phyloP scores from a whole-genome alignment of 2,329 filamentous ascomycete genomes.

The Hyphodiscus sp. region DNA sequence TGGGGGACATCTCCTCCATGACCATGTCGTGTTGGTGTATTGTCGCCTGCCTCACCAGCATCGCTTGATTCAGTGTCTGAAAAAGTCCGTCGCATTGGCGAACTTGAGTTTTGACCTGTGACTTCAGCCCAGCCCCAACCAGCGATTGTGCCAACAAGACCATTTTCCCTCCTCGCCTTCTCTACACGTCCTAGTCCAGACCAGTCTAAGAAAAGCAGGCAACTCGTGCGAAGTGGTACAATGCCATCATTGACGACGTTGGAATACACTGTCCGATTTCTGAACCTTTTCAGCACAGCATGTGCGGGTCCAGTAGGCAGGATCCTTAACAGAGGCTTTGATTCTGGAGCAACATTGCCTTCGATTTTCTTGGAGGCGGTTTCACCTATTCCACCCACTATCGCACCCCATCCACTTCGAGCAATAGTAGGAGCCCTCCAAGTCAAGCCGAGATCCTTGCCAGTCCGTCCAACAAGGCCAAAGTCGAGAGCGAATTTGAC shows the following conservation, averaged over 20 bases:
- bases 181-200: constrained; percentile 87
- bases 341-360: constrained; percentile 62
- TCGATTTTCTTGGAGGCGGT: constrained; percentile 54
- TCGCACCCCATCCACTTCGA: constrained; percentile 78
- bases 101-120: constrained; percentile 55
- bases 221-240: constrained; percentile 89
- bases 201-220: constrained; percentile 95
- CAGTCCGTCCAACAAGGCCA: constrained; percentile 90
- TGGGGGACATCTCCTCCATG: constrained; percentile 57
- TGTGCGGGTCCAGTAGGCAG: constrained; percentile 89
- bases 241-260: constrained; percentile 98
- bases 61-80: constrained; percentile 19
- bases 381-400: constrained; percentile 75
- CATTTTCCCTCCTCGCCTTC: constrained; percentile 87
- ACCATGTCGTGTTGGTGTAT: constrained; percentile 37
- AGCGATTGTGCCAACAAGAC: constrained; percentile 84
- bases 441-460: constrained; percentile 88
- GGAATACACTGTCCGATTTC: constrained; percentile 87
- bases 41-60: constrained; percentile 25
- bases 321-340: constrained; percentile 83
- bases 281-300: constrained; percentile 76
- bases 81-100: constrained; percentile 21
- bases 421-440: constrained; percentile 87
- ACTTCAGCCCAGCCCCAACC: constrained; percentile 94
- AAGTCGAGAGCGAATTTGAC: constrained; percentile 96